Evolutionary conservation across 75 land plant species (phyloP).

Genomic region (Pseudotsuga menziesii): DNA sequence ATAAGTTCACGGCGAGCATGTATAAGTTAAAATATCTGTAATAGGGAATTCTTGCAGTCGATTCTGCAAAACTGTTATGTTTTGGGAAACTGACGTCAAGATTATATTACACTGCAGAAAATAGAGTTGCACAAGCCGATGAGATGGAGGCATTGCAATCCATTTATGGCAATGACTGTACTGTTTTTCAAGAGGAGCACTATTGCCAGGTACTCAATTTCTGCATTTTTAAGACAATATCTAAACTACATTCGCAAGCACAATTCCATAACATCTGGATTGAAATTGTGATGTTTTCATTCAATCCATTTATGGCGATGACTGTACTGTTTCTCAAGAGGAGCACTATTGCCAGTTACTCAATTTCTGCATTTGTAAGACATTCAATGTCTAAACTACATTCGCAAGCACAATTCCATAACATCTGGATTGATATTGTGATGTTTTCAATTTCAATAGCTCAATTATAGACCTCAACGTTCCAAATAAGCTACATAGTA

Average conservation of each 20-base stretch:
- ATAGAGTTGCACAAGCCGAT: constrained; percentile 3
- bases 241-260: background rate
- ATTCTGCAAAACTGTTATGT: too few species aligned
- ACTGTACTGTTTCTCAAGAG: background rate
- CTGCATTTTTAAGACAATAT: background rate
- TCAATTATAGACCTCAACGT: too few species aligned
- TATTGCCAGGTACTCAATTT: constrained; percentile 3
- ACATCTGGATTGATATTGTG: background rate
- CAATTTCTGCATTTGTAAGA: too few species aligned
- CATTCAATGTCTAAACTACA: background rate
- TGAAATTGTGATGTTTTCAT: background rate
- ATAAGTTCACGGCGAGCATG: too few species aligned
- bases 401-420: background rate
- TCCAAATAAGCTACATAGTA: too few species aligned
- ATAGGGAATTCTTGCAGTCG: too few species aligned
- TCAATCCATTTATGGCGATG: constrained; percentile 3
- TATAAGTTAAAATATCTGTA: too few species aligned
- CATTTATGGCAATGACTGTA: constrained; percentile 3
- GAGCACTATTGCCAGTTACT: constrained; percentile 4
- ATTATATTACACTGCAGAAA: background rate
- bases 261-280: background rate
- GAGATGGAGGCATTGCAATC: constrained; percentile 8
- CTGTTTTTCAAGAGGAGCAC: background rate
- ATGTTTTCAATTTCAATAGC: background rate
- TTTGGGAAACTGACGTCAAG: too few species aligned